Percentiles rank a stretch among this genome's conserved stretches.
These are phyloP conservation scores for Penicillium sp. DNA, from an alignment of 2,329 filamentous ascomycete species.

Conservation along the genomic window DNA sequence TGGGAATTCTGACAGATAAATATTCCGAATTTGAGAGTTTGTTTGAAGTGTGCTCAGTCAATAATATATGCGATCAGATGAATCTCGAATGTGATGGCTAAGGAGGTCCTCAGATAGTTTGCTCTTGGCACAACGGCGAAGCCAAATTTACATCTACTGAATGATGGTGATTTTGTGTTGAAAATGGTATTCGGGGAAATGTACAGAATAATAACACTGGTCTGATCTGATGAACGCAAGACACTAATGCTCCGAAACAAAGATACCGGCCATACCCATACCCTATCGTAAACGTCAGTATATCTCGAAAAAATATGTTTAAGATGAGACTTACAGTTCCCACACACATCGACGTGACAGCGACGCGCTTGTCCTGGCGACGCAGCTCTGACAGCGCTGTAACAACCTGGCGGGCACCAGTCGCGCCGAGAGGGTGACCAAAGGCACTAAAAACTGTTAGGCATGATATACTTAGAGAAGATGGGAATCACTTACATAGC, in stretches of 20 bases:
- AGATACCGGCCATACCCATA: conserved; percentile 84
- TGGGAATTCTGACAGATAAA: no score
- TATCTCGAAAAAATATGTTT: neutral
- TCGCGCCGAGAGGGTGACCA: conserved; percentile 86
- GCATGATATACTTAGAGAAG: neutral
- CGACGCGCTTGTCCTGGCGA: conserved; percentile 75
- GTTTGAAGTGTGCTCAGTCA: no score
- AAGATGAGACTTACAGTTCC: conserved; percentile 66
- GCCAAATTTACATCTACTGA: no score
- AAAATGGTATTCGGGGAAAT: neutral
- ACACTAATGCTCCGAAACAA: conserved; percentile 75
- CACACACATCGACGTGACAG: conserved; percentile 90
- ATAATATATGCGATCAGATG: no score
- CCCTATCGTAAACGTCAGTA: conserved; percentile 28
- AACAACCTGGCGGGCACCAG: conserved; percentile 84
- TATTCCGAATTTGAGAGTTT: no score
- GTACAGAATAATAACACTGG: neutral
- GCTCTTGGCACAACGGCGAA: no score
- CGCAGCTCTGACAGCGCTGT: conserved; percentile 83
- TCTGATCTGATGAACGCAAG: neutral
- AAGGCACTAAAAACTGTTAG: conserved; percentile 59
- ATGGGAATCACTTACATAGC: conserved; percentile 59
- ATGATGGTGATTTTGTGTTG: neutral
- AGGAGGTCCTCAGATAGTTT: no score
- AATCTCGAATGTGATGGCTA: no score